Conservation (phyloP, 257 asterid genomes). For the Nicotiana tabacum region DNA sequence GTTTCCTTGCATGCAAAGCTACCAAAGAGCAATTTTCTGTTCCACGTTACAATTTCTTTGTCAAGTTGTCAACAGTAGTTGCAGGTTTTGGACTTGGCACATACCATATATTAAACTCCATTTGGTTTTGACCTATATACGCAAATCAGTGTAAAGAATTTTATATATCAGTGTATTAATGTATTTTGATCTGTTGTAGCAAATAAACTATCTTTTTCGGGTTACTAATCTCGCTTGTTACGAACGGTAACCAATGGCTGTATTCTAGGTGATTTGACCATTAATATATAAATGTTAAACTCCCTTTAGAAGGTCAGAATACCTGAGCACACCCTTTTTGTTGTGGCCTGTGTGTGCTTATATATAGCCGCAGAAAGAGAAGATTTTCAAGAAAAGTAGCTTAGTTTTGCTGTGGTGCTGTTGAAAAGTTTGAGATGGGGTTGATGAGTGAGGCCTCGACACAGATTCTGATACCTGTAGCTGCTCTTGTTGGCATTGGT, state of each 20-base stretch:
- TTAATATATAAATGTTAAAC: not conserved
- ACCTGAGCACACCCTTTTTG: not conserved
- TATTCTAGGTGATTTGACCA: not conserved
- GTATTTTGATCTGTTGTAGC: no score
- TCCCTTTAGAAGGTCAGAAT: not conserved
- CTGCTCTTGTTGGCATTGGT: slow-evolving; percentile 21
- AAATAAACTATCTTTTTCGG: not conserved
- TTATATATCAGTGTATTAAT: no score
- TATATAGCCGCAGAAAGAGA: not conserved
- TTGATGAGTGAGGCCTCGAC: slow-evolving; percentile 22
- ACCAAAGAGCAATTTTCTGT: not conserved
- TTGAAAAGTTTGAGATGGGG: slow-evolving; percentile 6
- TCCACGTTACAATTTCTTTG: not conserved
- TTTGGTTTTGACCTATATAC: not conserved
- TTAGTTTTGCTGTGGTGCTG: not conserved
- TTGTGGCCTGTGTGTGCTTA: not conserved
- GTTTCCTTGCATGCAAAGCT: not conserved
- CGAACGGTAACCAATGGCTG: no score
- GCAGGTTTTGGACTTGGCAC: not conserved
- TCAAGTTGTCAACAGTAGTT: not conserved
- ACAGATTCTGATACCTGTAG: slow-evolving; percentile 22
- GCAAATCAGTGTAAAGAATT: not conserved
- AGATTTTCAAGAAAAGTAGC: not conserved
- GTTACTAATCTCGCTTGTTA: not conserved
- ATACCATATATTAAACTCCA: not conserved